Base-by-base conservation (phyloP, 441 rosid species). In the Hura crepitans region DNA sequence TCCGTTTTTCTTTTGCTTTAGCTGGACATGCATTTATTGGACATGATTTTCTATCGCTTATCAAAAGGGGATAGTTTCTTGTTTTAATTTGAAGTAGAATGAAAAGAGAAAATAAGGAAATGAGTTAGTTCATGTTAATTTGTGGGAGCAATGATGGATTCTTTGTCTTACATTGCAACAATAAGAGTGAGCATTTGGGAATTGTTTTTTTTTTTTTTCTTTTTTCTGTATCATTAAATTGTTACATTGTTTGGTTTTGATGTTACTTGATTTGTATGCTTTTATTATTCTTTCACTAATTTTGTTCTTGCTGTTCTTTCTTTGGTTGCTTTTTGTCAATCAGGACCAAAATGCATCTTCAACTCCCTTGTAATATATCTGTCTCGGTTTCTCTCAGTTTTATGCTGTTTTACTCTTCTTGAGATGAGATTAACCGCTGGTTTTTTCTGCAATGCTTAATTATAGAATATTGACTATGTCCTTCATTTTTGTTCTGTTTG, bases 341-440 rank as follows among this genome's bases (percentile, higher is more conserved):
- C 75, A 65, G 77, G 77, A 22, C 56, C 66, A 35, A 61, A 35
- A 61, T 65, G 75, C 72, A 73, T 68, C 68, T 75, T 68, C 68
- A 15, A 27, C 57, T 35, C 77, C 77, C 37, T 75, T 77, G 72
- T 73, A 68, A 75, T 77, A 59, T 56, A 65, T 54, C 60, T 70
- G 73, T 70, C 46, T 74, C 45, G 46, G 46, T 70, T 49, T 71
- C 56, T 74, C 56, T 72, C 56, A 45, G 62, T 53, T 59, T 39
- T 23, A 20, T 60, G 62, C 45, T 31, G 33, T 42, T 78, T 69
- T 28, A 5, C 8, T 59, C 20, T 65, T 14, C n/a, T 43, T 63
- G n/a, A 31, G 55, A 37, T 65, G 54, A 11, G 17, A 69, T 64
- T 68, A 54, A 17, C 72, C n/a, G 31, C 14, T 65, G 45, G 22